Conservation (phyloP, 139 green algal species). For the Chlorella sp. region DNA sequence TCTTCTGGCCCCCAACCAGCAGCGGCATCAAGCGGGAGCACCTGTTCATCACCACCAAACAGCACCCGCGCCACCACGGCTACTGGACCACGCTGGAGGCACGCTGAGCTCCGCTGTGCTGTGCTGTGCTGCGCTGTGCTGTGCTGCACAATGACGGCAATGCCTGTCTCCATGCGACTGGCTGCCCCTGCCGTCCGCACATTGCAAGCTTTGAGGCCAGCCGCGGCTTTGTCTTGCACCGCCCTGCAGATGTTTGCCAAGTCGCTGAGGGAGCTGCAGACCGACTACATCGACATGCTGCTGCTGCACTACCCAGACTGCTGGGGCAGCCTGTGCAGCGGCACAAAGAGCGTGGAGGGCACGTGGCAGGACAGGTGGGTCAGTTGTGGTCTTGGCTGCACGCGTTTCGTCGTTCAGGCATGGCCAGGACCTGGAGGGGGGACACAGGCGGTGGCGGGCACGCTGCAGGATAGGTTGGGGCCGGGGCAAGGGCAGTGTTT, state of each 20-base stretch:
- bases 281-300: constrained; percentile 79
- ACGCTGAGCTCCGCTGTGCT: no score
- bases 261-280: constrained; percentile 63
- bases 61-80: constrained; percentile 80
- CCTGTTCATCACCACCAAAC: constrained; percentile 86
- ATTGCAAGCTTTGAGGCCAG: background rate
- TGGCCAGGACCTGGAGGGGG: no score
- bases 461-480: no score
- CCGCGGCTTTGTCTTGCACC: background rate
- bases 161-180: no score
- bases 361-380: constrained; percentile 66
- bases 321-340: constrained; percentile 65
- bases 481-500: background rate
- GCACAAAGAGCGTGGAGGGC: constrained; percentile 14
- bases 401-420: no score
- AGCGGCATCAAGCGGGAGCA: constrained; percentile 48
- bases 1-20: background rate
- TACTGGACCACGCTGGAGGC: constrained; percentile 52
- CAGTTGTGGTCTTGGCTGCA: background rate
- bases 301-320: constrained; percentile 86
- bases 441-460: no score
- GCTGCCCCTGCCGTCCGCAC: background rate
- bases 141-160: no score
- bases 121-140: no score
- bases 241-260: constrained; percentile 15